Conservation (phyloP, 2,329 filamentous ascomycete genomes). For the Venturia pyrina region DNA sequence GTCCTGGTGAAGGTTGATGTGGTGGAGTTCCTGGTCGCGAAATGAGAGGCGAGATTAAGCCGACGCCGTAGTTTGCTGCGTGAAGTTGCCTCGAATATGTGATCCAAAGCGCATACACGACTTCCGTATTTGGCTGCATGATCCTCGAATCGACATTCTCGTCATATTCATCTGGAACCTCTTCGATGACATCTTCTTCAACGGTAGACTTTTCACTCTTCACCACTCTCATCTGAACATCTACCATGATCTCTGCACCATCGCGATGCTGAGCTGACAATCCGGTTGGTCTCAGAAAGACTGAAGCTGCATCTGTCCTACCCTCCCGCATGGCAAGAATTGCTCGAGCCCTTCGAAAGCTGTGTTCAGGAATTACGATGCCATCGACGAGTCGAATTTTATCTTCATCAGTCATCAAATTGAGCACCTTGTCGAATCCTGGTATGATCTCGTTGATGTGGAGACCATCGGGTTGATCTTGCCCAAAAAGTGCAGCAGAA, state of each 20-base stretch:
- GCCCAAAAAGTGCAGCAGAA: constrained; percentile 82
- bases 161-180: constrained; percentile 34
- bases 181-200: constrained; percentile 54
- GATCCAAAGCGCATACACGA: constrained; percentile 93
- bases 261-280: constrained; percentile 81
- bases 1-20: constrained; percentile 69
- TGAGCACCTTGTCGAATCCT: constrained; percentile 73
- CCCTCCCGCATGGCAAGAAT: constrained; percentile 76
- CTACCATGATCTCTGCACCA: constrained; percentile 83
- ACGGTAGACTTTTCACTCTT: constrained; percentile 57
- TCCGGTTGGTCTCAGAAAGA: constrained; percentile 76
- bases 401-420: constrained; percentile 77
- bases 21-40: constrained; percentile 61
- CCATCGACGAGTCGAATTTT: constrained; percentile 75
- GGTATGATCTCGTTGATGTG: constrained; percentile 74
- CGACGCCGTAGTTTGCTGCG: constrained; percentile 52
- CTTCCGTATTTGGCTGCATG: constrained; percentile 53
- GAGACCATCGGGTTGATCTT: constrained; percentile 72
- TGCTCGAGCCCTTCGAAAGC: constrained; percentile 80
- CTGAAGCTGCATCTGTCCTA: constrained; percentile 61
- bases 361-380: constrained; percentile 94
- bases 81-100: constrained; percentile 93
- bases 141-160: constrained; percentile 16
- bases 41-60: constrained; percentile 52
- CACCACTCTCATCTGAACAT: constrained; percentile 93